Percentiles rank a stretch among this genome's conserved stretches.
phyloP scores from a whole-genome alignment of 495 filamentous ascomycete genomes.

The Hypoxylon crocopeplum region DNA sequence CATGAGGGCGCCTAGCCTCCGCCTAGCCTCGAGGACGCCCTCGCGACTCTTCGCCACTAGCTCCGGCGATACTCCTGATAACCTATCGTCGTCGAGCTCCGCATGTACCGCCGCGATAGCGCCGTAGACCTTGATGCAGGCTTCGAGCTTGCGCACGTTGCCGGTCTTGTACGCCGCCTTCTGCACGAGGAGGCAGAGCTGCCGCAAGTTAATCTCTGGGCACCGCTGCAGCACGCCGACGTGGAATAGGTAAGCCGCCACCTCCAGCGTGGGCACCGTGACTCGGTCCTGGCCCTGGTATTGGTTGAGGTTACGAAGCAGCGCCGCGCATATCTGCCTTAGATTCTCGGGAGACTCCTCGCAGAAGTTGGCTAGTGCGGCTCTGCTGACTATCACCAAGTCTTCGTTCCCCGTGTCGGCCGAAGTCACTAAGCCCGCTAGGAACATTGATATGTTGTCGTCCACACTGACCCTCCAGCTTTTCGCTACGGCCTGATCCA shows the following conservation, averaged over 20 bases:
- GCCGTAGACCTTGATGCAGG: slow-evolving; percentile 78
- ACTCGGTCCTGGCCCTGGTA: slow-evolving; percentile 68
- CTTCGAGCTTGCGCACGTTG: slow-evolving; percentile 78
- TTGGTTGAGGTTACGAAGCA: slow-evolving; percentile 45
- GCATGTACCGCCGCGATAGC: slow-evolving; percentile 54
- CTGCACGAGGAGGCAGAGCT: slow-evolving; percentile 71
- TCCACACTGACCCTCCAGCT: slow-evolving; percentile 12
- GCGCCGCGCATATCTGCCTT: slow-evolving; percentile 42
- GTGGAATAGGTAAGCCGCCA: slow-evolving; percentile 76
- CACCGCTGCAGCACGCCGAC: slow-evolving; percentile 50
- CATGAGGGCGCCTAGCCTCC: slow-evolving; percentile 54
- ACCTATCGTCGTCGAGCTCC: not conserved
- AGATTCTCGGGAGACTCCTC: slow-evolving; percentile 41
- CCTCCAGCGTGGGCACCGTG: slow-evolving; percentile 75
- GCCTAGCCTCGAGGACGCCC: slow-evolving; percentile 46
- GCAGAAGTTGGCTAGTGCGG: slow-evolving; percentile 64
- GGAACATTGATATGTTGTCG: slow-evolving; percentile 55
- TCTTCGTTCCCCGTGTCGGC: slow-evolving; percentile 85
- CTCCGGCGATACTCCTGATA: slow-evolving; percentile 7
- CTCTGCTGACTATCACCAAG: slow-evolving; percentile 74
- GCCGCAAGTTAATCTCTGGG: slow-evolving; percentile 48
- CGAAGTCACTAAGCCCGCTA: slow-evolving; percentile 81
- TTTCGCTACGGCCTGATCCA: slow-evolving; percentile 33
- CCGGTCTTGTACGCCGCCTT: slow-evolving; percentile 82
- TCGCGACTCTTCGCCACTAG: slow-evolving; percentile 35